These are phyloP conservation scores for Lodderomyces pseudojiufengensis DNA, from an alignment of 1,139 yeast genomes.

Conservation along the genomic window DNA sequence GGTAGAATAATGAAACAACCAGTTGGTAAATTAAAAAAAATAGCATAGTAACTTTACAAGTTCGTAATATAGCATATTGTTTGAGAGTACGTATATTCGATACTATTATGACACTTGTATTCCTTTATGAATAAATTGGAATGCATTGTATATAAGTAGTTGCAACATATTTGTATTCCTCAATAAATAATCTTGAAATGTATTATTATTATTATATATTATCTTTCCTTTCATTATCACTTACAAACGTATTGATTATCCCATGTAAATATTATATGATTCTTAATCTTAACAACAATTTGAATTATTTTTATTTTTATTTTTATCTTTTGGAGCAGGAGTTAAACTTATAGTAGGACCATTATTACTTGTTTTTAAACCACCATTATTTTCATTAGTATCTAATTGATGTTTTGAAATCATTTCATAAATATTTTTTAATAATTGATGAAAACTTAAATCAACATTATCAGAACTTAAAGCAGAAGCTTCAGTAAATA, in stretches of 20 bases:
- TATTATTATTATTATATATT: too few relatives aligned
- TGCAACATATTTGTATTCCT: too few relatives aligned
- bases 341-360: conserved; percentile 94
- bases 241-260: too few relatives aligned
- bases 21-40: conserved; percentile 17
- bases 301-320: conserved; percentile 56
- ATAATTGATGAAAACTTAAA: conserved; percentile 85
- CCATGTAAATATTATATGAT: too few relatives aligned
- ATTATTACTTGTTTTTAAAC: conserved; percentile 42
- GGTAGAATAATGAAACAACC: conserved; percentile 39
- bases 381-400: conserved; percentile 38
- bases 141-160: too few relatives aligned
- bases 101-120: too few relatives aligned
- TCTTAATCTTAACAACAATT: conserved; percentile 63
- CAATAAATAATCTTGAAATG: too few relatives aligned
- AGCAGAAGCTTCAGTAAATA: conserved; percentile 97
- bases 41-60: conserved; percentile 10
- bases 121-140: too few relatives aligned
- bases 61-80: too few relatives aligned
- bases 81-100: too few relatives aligned
- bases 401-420: conserved; percentile 85
- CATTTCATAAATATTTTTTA: conserved; percentile 91
- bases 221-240: conserved; percentile 22
- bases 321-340: conserved; percentile 83
- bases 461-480: conserved; percentile 94